phyloP scores from a whole-genome alignment of 768 basidiomycete genomes.

The Lactarius indigo region DNA sequence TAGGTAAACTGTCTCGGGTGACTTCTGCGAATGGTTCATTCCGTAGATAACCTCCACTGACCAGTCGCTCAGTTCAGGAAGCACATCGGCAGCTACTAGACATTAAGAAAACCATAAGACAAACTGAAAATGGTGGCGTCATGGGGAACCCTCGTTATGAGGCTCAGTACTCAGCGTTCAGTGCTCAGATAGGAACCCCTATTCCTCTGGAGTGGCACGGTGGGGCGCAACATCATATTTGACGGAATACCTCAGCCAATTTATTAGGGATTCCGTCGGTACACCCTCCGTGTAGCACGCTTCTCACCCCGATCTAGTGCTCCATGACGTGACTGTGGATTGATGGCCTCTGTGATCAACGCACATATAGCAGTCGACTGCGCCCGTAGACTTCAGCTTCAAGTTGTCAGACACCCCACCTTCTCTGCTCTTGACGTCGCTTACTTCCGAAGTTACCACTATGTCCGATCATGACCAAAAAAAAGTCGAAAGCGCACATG shows the following conservation, averaged over 20 bases:
- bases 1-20: no score
- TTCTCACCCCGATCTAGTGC: neutral
- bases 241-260: neutral
- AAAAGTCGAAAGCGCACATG: neutral
- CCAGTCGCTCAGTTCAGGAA: neutral
- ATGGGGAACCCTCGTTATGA: no score
- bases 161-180: neutral
- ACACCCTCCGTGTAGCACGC: neutral
- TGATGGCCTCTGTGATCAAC: neutral
- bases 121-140: neutral
- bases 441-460: neutral
- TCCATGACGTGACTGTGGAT: neutral
- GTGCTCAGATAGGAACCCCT: neutral
- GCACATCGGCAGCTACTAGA: neutral
- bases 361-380: neutral
- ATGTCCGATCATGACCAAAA: neutral
- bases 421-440: neutral
- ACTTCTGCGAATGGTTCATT: no score
- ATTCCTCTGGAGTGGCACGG: neutral
- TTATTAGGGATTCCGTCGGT: neutral
- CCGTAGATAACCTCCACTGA: neutral
- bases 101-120: neutral
- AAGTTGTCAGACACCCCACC: no score
- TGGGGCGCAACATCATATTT: neutral
- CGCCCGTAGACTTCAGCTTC: neutral